These are phyloP conservation scores for Penicillium sclerotigenum DNA, from an alignment of 2,329 filamentous ascomycete species.

Conservation along the genomic window DNA sequence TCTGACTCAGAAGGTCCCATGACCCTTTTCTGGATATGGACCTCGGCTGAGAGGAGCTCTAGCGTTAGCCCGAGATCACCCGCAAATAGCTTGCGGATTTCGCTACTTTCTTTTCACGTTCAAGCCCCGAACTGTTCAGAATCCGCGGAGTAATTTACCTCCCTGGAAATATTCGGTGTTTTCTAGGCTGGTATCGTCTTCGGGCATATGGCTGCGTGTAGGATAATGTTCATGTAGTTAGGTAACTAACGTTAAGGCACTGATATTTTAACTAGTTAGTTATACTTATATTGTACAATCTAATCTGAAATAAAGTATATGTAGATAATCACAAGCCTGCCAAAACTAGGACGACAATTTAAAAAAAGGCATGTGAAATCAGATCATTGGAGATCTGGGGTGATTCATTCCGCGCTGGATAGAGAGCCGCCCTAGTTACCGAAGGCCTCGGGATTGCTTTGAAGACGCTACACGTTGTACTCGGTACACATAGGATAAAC, in stretches of 20 bases:
- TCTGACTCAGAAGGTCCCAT: conserved; percentile 17
- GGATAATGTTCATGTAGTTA: neutral
- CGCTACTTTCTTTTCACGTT: conserved; percentile 12
- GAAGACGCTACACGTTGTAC: neutral
- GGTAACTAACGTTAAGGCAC: neutral
- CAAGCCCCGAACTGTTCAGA: neutral
- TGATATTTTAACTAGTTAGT: neutral
- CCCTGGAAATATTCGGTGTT: neutral
- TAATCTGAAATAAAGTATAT: neutral
- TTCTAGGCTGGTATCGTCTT: neutral
- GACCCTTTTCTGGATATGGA: conserved; percentile 11
- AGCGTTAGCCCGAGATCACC: conserved; percentile 19
- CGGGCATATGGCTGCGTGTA: neutral
- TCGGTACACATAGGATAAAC: conserved; percentile 2
- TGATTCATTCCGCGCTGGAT: conserved; percentile 8
- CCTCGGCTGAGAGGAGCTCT: conserved; percentile 25
- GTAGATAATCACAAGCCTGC: conserved; percentile 10
- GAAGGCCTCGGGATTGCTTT: conserved; percentile 27
- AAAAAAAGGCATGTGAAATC: conserved; percentile 22
- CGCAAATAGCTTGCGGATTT: conserved; percentile 13
- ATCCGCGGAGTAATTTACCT: conserved; percentile 13
- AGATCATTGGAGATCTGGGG: conserved; percentile 18
- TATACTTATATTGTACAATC: neutral
- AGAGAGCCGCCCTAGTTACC: conserved; percentile 24
- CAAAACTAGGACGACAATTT: conserved; percentile 20